Evolutionary conservation across 768 basidiomycete genomes (phyloP).

Genomic region (Saitozyma podzolica): DNA sequence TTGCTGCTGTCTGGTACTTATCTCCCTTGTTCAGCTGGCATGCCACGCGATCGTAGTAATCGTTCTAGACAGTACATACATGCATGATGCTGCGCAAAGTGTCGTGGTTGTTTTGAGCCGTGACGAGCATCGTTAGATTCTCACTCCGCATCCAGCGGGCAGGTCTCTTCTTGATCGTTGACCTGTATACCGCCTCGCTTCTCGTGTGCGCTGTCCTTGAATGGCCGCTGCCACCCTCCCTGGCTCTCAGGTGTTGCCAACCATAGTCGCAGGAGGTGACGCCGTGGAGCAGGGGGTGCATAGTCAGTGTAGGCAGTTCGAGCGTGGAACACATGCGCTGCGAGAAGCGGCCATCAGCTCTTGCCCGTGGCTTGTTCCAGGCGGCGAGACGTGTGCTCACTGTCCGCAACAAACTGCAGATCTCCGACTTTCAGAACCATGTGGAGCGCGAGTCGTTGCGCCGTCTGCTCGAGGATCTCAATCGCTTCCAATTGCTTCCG

Average conservation of each 20-base stretch:
- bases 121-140: too few relatives aligned
- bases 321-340: constrained; percentile 46
- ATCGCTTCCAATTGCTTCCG: constrained; percentile 41
- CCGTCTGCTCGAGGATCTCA: constrained; percentile 46
- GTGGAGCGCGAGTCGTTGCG: constrained; percentile 43
- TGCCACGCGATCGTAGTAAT: too few relatives aligned
- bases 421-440: constrained; percentile 51
- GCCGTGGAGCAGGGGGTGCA: constrained; percentile 26
- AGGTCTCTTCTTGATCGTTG: constrained; percentile 14
- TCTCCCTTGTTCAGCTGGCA: too few relatives aligned
- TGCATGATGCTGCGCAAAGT: too few relatives aligned
- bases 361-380: too few relatives aligned
- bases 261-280: constrained; percentile 51
- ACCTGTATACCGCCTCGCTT: constrained; percentile 52
- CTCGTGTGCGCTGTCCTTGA: constrained; percentile 35
- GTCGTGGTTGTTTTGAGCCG: too few relatives aligned
- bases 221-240: constrained; percentile 49
- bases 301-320: constrained; percentile 49
- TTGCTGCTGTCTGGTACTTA: too few relatives aligned
- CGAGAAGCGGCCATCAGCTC: too few relatives aligned
- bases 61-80: too few relatives aligned
- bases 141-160: constrained; percentile 21
- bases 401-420: constrained; percentile 48
- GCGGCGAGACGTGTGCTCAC: too few relatives aligned
- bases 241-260: constrained; percentile 43